phyloP scores from a whole-genome alignment of 306 rosid species.

The Quercus aquifolioides region DNA sequence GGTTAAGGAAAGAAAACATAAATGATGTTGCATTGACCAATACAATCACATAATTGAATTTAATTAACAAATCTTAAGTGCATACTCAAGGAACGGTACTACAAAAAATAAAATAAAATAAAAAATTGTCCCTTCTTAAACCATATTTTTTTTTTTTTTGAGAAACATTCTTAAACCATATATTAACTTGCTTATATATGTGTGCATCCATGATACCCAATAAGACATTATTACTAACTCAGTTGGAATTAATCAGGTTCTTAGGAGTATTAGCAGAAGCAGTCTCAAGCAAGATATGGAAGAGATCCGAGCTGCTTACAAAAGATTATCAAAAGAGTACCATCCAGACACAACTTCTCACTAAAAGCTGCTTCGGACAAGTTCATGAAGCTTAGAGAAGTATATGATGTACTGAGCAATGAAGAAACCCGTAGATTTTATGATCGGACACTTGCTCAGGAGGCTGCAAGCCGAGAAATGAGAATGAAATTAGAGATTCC shows the following conservation, averaged over 20 bases:
- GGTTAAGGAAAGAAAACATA: too few species aligned
- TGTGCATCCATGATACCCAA: too few species aligned
- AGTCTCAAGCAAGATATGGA: constrained; percentile 37
- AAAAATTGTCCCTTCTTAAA: too few species aligned
- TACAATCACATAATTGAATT: too few species aligned
- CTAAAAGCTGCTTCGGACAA: constrained; percentile 74
- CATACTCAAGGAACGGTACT: too few species aligned
- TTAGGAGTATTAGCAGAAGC: constrained; percentile 73
- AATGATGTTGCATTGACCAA: too few species aligned
- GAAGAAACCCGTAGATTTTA: constrained; percentile 71
- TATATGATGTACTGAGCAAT: constrained; percentile 54
- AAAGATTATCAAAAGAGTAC: constrained; percentile 73
- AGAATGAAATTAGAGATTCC: constrained; percentile 73
- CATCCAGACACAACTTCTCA: constrained; percentile 96
- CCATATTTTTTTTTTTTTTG: too few species aligned
- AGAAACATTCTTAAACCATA: too few species aligned
- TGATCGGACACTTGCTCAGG: constrained; percentile 89
- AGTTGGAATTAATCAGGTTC: constrained; percentile 43
- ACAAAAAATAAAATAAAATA: too few species aligned
- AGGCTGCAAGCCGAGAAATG: constrained; percentile 75
- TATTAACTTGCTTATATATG: too few species aligned
- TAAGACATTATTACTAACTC: background rate
- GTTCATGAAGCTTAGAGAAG: constrained; percentile 70
- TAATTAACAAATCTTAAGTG: too few species aligned
- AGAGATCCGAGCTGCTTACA: constrained; percentile 71